Evolutionary conservation across 2,329 filamentous ascomycete genomes (phyloP), one percentile per base, ranked within the genome.

Genomic region (Fusarium sp.): DNA sequence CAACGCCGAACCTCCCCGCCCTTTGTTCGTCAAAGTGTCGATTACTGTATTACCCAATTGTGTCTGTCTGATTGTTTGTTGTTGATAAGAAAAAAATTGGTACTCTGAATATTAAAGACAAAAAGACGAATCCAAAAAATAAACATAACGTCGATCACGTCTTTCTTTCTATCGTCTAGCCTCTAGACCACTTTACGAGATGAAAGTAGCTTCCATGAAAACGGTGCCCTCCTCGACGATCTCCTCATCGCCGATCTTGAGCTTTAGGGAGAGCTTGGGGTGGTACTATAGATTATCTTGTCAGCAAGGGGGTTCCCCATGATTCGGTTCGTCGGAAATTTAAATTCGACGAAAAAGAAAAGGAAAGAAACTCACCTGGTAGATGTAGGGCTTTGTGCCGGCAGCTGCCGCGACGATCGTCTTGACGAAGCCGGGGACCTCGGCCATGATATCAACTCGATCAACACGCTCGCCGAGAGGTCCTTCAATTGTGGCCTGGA

Each of bases 311-410:
- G 61, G 45, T 48, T 56, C n/a, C 23, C 27, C 27, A 25, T 58
- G 40, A 20, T 45, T 76, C 28, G 55, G n/a, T 18, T 32, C 16
- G 20, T 55, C 40, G 30, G 50, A 40, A 34, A 53, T 40, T 50
- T 30, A 79, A 79, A 57, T 53, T 53, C 32, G 23, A 53, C 23
- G 9, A 51, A 34, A 51, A 53, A 28, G 20, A 53, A 41, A n/a
- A 41, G 23, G 32, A 41, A 41, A 25, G 23, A 42, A 53, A 49
- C 86, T 72, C 80, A 94, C 93, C 87, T 97, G 96, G 82, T 98
- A 99, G 75, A 99, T 98, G 80, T 98, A 99, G 7, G 96, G 96
- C 84, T 94, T 96, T 28, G 96, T 97, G 68, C 96, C 96, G 5
- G 91, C 93, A 14, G 95, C 93, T 70, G 88, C 91, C 45, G 93